Evolutionary conservation across 2,329 filamentous ascomycete species (phyloP), one percentile per base, ranked within the genome.

Genomic region (Aspergillus sclerotialis): DNA sequence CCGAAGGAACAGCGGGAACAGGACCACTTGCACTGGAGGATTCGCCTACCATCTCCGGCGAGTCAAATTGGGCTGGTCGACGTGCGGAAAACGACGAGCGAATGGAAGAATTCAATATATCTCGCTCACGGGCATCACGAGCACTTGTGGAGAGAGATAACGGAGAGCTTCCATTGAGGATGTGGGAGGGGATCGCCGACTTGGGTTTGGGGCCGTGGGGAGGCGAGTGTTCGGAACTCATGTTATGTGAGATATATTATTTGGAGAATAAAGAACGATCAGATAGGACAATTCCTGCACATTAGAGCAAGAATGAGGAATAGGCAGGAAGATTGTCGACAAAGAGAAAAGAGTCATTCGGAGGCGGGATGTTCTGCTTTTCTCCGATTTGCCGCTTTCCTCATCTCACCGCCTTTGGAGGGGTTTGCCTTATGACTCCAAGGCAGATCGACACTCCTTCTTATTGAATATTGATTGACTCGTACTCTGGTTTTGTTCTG

Each of bases 91-190:
- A 76, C 10, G 75, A 78, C 5, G 69, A 69, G 45, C 72, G 62
- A 39, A 81, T 80, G 15, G 76, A 73, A 12, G 73, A 68, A 46
- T 70, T 73, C 35, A 79, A 65, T 36, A 61, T 72, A 34, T 80
- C 74, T 19, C 75, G 63, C 49, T 80, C 76, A 45, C 69, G 64
- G 28, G 64, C 64, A 50, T 71, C 76, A 37, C 70, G 64, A 24
- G 61, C 61, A 39, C 68, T 62, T 11, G 65, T 63, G 8, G 65
- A 60, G 12, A 65, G 59, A 30, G 73, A 64, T 21, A 76, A 65
- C 30, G 73, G 69, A 34, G 66, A 70, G 37, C 65, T 62, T 33
- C 73, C 75, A 53, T 79, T 78, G 31, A 72, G 48, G 38, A 80
- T 60, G 55, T 78, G 69, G 32, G 72, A 66, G 17, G 76, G 75